These are phyloP conservation scores for Neurospora sublineolata DNA, from an alignment of 495 filamentous ascomycete species.

Conservation along the genomic window DNA sequence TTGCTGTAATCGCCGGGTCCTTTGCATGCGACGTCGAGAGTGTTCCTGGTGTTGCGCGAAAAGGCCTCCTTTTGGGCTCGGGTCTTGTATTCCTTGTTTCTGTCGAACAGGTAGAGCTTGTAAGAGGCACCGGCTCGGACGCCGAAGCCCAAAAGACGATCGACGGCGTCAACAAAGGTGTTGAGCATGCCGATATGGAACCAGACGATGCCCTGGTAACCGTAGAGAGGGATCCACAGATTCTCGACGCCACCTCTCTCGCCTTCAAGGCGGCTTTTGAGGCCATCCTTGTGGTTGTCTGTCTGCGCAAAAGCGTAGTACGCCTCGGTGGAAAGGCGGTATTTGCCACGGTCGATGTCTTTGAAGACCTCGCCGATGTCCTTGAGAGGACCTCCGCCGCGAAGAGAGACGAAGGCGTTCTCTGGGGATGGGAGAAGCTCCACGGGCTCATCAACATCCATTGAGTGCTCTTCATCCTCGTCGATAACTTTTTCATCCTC, in stretches of 20 bases:
- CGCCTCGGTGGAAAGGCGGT: neutral
- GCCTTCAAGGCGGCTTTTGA: neutral
- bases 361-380: neutral
- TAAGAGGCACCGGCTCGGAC: conserved; percentile 12
- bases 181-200: conserved; percentile 9
- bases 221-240: conserved; percentile 11
- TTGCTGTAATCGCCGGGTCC: conserved; percentile 11
- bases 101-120: conserved; percentile 13
- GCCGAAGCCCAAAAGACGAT: conserved; percentile 17
- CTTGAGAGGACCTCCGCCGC: neutral
- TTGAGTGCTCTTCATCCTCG: neutral
- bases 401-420: neutral
- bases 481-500: neutral
- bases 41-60: neutral
- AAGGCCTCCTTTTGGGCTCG: neutral
- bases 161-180: conserved; percentile 22
- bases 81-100: conserved; percentile 1
- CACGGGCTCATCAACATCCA: neutral
- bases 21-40: neutral
- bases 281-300: neutral
- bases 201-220: conserved; percentile 19
- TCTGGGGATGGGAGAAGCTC: neutral
- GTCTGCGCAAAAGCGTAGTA: neutral
- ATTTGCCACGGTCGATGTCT: neutral
- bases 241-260: neutral